These are phyloP conservation scores for Cladosporium sp. DNA, from an alignment of 2,329 filamentous ascomycete species.

Conservation along the genomic window DNA sequence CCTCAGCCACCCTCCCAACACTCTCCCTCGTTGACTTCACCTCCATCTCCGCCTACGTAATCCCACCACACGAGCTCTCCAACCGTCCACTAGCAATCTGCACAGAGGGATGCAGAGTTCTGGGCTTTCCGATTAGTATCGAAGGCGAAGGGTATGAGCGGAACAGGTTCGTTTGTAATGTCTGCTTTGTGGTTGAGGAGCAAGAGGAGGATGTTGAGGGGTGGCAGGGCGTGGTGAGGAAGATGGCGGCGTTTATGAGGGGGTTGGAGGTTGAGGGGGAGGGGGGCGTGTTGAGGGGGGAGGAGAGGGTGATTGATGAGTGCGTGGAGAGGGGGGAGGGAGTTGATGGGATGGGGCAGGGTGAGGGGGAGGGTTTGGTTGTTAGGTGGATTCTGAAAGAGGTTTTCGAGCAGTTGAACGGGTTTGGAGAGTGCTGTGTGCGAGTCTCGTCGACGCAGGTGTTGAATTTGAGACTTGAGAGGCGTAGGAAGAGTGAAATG, in stretches of 20 bases:
- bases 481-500: slow-evolving; percentile 24
- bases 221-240: slow-evolving; percentile 68
- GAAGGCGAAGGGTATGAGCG: slow-evolving; percentile 71
- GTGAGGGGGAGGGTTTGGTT: background rate
- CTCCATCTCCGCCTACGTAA: slow-evolving; percentile 84
- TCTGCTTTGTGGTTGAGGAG: slow-evolving; percentile 74
- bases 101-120: slow-evolving; percentile 70
- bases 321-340: slow-evolving; percentile 16
- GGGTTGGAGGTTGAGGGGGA: slow-evolving; percentile 76
- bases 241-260: slow-evolving; percentile 78
- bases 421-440: slow-evolving; percentile 78
- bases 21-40: slow-evolving; percentile 52
- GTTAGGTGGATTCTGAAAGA: slow-evolving; percentile 73
- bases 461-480: slow-evolving; percentile 25
- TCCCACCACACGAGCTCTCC: slow-evolving; percentile 91
- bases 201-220: slow-evolving; percentile 60
- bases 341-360: slow-evolving; percentile 26
- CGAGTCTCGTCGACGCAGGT: slow-evolving; percentile 22
- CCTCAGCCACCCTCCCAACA: background rate
- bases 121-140: slow-evolving; percentile 87
- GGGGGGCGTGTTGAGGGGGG: slow-evolving; percentile 69
- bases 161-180: slow-evolving; percentile 95
- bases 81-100: slow-evolving; percentile 79
- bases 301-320: slow-evolving; percentile 34
- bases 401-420: slow-evolving; percentile 87